phyloP scores from a whole-genome alignment of 2,329 filamentous ascomycete genomes.

The Rachicladosporium sp. region DNA sequence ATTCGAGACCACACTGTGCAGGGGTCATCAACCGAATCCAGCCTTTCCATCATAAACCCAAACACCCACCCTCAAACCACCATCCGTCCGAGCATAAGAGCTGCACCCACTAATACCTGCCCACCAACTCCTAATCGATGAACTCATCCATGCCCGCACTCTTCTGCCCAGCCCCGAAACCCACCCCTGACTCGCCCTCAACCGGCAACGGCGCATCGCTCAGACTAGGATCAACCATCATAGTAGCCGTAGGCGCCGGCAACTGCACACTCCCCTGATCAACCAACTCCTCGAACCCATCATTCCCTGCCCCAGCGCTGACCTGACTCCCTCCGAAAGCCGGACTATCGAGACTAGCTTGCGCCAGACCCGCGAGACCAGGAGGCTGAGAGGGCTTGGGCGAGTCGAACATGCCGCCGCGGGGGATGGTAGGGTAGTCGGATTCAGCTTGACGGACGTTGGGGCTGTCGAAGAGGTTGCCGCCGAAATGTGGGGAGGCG shows the following conservation, averaged over 20 bases:
- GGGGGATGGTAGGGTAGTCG: conserved; percentile 4
- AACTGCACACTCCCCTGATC: conserved; percentile 13
- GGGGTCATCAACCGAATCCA: too few species aligned
- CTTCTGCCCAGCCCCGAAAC: too few species aligned
- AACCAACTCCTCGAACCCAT: conserved; percentile 25
- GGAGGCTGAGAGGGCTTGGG: conserved; percentile 8
- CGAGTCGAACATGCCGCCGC: conserved; percentile 16
- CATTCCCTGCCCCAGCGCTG: conserved; percentile 18
- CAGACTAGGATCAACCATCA: conserved; percentile 4
- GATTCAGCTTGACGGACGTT: too few species aligned
- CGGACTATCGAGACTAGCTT: conserved; percentile 18
- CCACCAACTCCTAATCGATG: too few species aligned
- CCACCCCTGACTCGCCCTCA: too few species aligned
- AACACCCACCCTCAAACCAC: too few species aligned
- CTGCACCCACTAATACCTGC: too few species aligned
- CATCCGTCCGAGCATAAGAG: too few species aligned
- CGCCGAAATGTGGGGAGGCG: conserved; percentile 15
- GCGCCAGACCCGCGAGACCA: conserved; percentile 9
- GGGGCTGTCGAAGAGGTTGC: conserved; percentile 16
- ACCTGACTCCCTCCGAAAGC: conserved; percentile 21
- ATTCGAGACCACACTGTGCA: too few species aligned
- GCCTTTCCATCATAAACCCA: too few species aligned
- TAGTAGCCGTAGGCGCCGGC: conserved; percentile 12
- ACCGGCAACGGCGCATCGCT: too few species aligned
- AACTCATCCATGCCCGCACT: too few species aligned